Base-by-base conservation (phyloP, 2,329 filamentous ascomycete genomes). In the Diplodia seriata region DNA sequence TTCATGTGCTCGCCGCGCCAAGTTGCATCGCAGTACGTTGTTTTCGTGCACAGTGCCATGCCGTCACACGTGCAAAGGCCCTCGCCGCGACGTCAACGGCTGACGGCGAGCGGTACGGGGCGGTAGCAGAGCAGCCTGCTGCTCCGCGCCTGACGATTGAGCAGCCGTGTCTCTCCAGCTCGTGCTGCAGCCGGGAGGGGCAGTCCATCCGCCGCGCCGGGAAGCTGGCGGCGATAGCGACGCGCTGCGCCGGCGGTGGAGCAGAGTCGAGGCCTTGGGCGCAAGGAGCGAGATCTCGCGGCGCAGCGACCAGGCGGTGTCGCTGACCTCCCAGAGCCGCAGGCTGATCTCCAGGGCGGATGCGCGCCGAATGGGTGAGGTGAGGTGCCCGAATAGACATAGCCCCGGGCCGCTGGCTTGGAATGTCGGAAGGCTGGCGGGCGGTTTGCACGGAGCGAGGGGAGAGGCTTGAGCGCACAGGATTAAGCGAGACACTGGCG, bases 401-500 rank as follows among this genome's bases (percentile, higher is more conserved):
- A 62, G 66, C 40, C 47, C 65, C 65, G 65, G 65, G 54, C 55
- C 29, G 53, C 47, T 43, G 36, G 65, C 49, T 23, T 33, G 50
- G 56, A 47, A 29, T 18, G 23, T 62, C 66, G 56, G 65, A 49
- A 55, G 50, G 55, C 55, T 62, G 66, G 64, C 47, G 54, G 65
- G 66, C 43, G 66, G 14, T 26, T 36, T 11, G 26, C 18, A 26
- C 55, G 66, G 66, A 61, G 66, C 56, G 54, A 61, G 65, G 65
- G 65, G 65, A 67, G 49, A 50, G 64, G 53, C 31, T 33, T 33
- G 31, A 33, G 31, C 31, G 31, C 63, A 47, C 29, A 47, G 47
- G 38, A 50, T 40, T 67, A 67, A 67, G 66, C 66, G 66, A 67
- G 66, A 67, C 66, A 67, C 65, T 59, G 65, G 65, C 65, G 54